A percentile compares a stretch with the other conserved stretches of the same genome.
Evolutionary conservation across 352 stramenopile genomes (phyloP).

Genomic region (Globisporangium solare): DNA sequence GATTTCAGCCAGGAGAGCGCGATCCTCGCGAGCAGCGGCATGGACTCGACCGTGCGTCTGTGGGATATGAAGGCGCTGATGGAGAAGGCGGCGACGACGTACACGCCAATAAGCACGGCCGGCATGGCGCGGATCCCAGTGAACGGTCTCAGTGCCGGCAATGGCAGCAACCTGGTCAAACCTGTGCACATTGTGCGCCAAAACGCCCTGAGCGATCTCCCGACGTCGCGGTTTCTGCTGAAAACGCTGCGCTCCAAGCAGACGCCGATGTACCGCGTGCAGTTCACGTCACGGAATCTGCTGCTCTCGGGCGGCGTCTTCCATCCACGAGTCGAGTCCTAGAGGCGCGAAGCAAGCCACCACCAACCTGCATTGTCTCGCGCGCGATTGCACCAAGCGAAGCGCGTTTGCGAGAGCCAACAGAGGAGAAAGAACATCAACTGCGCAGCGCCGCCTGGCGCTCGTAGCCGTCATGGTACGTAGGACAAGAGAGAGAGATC

Average conservation of each 20-base stretch:
- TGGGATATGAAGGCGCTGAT: slow-evolving; percentile 82
- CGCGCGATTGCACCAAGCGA: too few relatives aligned
- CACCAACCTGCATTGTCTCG: too few relatives aligned
- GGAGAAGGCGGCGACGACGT: slow-evolving; percentile 36
- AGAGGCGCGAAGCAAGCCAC: slow-evolving; percentile 8
- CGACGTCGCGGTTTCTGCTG: slow-evolving; percentile 68
- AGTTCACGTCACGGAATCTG: slow-evolving; percentile 81
- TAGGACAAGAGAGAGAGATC: too few relatives aligned
- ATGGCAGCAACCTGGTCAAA: slow-evolving; percentile 27
- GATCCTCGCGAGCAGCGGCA: slow-evolving; percentile 65
- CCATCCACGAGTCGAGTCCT: slow-evolving; percentile 49
- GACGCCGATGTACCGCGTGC: slow-evolving; percentile 76
- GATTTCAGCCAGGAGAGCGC: slow-evolving; percentile 77
- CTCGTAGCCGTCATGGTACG: too few relatives aligned
- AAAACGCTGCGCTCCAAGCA: slow-evolving; percentile 85
- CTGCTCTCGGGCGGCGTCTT: slow-evolving; percentile 73
- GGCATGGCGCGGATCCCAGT: slow-evolving; percentile 33
- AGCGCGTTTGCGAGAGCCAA: neutral
- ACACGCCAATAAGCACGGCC: slow-evolving; percentile 12
- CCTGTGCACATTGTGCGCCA: slow-evolving; percentile 56
- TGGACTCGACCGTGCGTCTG: slow-evolving; percentile 75
- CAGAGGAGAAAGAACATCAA: neutral
- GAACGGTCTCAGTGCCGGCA: slow-evolving; percentile 10
- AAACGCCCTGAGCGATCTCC: slow-evolving; percentile 45
- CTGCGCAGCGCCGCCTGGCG: too few relatives aligned